Evolutionary conservation across 306 rosid species (phyloP).

Genomic region (Cicer bijugum): DNA sequence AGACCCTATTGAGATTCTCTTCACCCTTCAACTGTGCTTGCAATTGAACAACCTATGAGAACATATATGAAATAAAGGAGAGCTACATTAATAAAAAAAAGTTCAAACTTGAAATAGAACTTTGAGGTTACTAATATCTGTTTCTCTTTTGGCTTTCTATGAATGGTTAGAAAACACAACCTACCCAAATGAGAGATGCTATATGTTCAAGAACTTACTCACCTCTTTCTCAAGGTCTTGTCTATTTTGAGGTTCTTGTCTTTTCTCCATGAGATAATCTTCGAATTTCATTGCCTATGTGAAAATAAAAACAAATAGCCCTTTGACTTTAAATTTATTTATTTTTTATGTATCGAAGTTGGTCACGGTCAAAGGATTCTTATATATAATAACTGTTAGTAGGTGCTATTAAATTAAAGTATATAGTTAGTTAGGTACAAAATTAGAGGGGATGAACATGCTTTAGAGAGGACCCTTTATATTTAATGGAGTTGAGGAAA

Average conservation of each 20-base stretch:
- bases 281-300: slow-evolving; percentile 71
- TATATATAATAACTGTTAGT: slow-evolving; percentile 44
- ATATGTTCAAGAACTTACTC: too few species aligned
- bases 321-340: slow-evolving; percentile 14
- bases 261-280: slow-evolving; percentile 69
- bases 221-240: slow-evolving; percentile 77
- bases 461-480: slow-evolving; percentile 19
- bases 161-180: neutral
- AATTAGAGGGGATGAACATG: slow-evolving; percentile 36
- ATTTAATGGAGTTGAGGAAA: neutral
- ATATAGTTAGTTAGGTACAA: slow-evolving; percentile 41
- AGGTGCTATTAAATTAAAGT: slow-evolving; percentile 56
- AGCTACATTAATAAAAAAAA: neutral
- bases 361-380: slow-evolving; percentile 27
- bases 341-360: slow-evolving; percentile 24
- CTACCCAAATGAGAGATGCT: neutral
- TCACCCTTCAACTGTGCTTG: slow-evolving; percentile 68
- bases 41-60: slow-evolving; percentile 63
- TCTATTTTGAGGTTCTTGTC: slow-evolving; percentile 57
- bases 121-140: neutral
- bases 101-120: slow-evolving; percentile 7
- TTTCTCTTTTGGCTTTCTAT: neutral
- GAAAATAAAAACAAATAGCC: slow-evolving; percentile 23
- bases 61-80: slow-evolving; percentile 1
- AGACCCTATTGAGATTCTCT: slow-evolving; percentile 60